Evolutionary conservation across 495 filamentous ascomycete species (phyloP).

Genomic region (Cryomyces minteri): DNA sequence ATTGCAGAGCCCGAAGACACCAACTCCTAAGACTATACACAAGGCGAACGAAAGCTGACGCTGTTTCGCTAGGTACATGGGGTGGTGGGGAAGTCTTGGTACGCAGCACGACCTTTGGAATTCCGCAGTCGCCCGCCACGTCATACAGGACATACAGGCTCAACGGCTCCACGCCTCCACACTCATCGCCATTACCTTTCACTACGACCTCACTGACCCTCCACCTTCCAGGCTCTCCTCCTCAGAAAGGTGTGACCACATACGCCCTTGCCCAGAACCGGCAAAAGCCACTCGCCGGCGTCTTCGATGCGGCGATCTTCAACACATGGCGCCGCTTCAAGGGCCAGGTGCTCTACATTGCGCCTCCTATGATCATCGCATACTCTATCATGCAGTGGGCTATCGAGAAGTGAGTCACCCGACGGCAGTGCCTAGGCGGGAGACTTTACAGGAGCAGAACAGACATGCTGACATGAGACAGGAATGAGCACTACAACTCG

Average conservation of each 20-base stretch:
- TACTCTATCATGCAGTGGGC: conserved; percentile 80
- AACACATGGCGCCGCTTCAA: conserved; percentile 41
- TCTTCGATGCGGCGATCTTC: conserved; percentile 34
- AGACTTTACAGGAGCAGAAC: not conserved
- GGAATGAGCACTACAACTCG: conserved; percentile 85
- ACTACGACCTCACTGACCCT: not conserved
- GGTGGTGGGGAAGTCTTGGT: conserved; percentile 76
- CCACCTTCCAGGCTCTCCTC: conserved; percentile 11
- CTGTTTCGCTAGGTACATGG: conserved; percentile 46
- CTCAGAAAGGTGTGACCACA: conserved; percentile 36
- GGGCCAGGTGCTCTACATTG: conserved; percentile 61
- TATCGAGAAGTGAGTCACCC: conserved; percentile 46
- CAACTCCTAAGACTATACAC: no score
- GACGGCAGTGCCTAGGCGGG: not conserved
- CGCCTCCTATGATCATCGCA: conserved; percentile 54
- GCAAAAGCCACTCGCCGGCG: conserved; percentile 36
- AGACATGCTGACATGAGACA: conserved; percentile 13
- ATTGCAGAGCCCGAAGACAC: no score
- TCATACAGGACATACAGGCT: not conserved
- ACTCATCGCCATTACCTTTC: not conserved
- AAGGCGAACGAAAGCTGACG: not conserved
- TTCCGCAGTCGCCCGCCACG: no score
- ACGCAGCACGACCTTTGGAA: conserved; percentile 21
- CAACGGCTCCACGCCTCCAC: not conserved
- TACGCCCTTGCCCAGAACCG: conserved; percentile 32